Evolutionary conservation across 257 asterid species (phyloP), one percentile per base, ranked within the genome.

Genomic region (Solanum piurae): DNA sequence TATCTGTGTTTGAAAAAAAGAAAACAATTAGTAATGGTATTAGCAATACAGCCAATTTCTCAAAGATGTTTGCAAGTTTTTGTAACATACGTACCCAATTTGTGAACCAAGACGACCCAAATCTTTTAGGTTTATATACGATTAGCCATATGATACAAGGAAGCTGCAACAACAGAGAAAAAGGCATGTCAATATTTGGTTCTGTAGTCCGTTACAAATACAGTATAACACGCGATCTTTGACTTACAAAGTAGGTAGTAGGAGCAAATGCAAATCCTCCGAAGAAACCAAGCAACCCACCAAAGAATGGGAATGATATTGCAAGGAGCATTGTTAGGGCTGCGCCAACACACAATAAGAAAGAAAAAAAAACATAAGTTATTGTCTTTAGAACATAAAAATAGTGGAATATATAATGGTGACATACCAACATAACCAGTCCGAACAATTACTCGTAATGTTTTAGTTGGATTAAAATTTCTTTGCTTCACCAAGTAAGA

Each of bases 201-300:
- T 73, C 1, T 73, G 14, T 73, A 73, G 44, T 2, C 0, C 27
- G 27, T 34, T 44, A 75, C 55, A 37, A 23, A 75, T 75, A 42
- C 27, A 21, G 8, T 16, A 36, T 34, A 12, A 12, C 60, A 6
- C 77, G 40, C 0, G 11, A 31, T 0, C 38, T 29, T 33, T 74
- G 42, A 16, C 92, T 88, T 91, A 92, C 94, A 62, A 25, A 92
- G 77, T 90, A 92, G 23, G 94, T 82, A 2, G 93, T 91, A 34
- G 94, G 94, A 38, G 94, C 93, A 75, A 92, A 92, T 23, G 94
- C 95, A 89, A 93, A 89, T 20, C 95, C 95, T 76, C 95, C 94
- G 0, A 93, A 90, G 86, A 93, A 93, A 42, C 94, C 88, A 4
- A 92, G 92, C 1, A 93, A 86, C 16, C 91, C 93, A 31, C 91